Conservation (phyloP, 345 rosid genomes). For the Corchorus olitorius region DNA sequence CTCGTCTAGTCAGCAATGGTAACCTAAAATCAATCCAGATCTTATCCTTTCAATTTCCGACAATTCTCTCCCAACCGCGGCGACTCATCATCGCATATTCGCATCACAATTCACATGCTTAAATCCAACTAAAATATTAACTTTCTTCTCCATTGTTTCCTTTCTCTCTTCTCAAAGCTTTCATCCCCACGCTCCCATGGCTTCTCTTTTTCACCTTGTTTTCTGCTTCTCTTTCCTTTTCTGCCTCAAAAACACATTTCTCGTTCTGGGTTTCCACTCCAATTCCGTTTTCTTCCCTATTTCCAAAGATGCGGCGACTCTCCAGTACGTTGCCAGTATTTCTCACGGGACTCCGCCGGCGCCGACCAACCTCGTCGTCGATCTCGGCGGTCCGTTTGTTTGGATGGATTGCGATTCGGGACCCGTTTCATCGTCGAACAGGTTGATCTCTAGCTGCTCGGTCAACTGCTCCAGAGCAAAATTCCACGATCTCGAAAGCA, state of each 20-base stretch:
- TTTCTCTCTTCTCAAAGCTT: background rate
- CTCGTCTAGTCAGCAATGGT: background rate
- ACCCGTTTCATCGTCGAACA: constrained; percentile 21
- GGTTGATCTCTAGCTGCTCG: constrained; percentile 49
- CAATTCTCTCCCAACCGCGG: background rate
- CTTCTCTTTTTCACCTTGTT: constrained; percentile 27
- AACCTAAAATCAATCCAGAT: background rate
- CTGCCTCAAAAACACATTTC: background rate
- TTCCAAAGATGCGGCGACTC: constrained; percentile 50
- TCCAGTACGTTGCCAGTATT: constrained; percentile 61
- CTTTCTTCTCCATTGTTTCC: background rate
- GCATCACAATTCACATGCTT: background rate
- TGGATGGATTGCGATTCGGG: constrained; percentile 54
- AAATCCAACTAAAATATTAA: background rate
- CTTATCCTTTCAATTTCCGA: background rate
- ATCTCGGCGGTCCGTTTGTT: constrained; percentile 52
- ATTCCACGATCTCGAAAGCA: constrained; percentile 10
- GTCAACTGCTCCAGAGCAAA: constrained; percentile 48
- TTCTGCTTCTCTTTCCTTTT: constrained; percentile 16
- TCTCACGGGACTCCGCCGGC: constrained; percentile 30
- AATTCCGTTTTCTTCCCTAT: constrained; percentile 42
- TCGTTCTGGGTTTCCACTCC: constrained; percentile 25
- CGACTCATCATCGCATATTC: constrained; percentile 3
- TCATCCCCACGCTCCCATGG: constrained; percentile 34
- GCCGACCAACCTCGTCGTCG: constrained; percentile 52